phyloP scores from a whole-genome alignment of 345 rosid species.

The Cochlearia excelsa region DNA sequence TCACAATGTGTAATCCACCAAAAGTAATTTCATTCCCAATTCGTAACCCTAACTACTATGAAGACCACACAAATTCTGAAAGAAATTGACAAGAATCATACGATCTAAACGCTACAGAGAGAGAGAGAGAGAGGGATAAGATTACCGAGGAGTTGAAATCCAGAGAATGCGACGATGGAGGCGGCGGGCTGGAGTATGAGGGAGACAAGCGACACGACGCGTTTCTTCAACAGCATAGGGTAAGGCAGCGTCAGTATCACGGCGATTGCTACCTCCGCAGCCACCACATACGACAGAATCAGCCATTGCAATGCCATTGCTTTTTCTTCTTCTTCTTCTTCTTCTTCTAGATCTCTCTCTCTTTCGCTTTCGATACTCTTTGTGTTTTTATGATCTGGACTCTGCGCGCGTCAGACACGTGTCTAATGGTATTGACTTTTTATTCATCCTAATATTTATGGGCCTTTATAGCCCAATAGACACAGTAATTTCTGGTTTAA shows the following conservation, averaged over 20 bases:
- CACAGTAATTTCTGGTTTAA: too few species aligned
- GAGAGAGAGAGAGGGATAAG: not conserved
- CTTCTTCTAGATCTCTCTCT: conserved; percentile 24
- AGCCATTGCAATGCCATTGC: conserved; percentile 87
- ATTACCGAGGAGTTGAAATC: conserved; percentile 73
- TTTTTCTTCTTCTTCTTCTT: not conserved
- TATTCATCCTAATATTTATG: not conserved
- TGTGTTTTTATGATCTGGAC: conserved; percentile 20
- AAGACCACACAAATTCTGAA: conserved; percentile 1
- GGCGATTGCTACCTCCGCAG: conserved; percentile 66
- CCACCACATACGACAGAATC: conserved; percentile 70
- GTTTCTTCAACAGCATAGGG: conserved; percentile 64
- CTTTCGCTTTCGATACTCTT: conserved; percentile 5
- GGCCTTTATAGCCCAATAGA: conserved; percentile 26
- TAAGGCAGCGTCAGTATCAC: conserved; percentile 64
- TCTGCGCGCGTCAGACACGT: conserved; percentile 25
- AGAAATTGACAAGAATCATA: not conserved
- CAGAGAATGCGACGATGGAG: conserved; percentile 75
- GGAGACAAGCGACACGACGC: conserved; percentile 63
- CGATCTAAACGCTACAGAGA: not conserved
- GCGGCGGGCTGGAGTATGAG: conserved; percentile 69
- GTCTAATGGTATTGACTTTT: conserved; percentile 18
- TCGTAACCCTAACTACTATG: not conserved
- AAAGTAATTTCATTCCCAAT: not conserved
- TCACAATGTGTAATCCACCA: not conserved